phyloP scores from a whole-genome alignment of 208 protist genomes.

The Leishmania aethiopica region DNA sequence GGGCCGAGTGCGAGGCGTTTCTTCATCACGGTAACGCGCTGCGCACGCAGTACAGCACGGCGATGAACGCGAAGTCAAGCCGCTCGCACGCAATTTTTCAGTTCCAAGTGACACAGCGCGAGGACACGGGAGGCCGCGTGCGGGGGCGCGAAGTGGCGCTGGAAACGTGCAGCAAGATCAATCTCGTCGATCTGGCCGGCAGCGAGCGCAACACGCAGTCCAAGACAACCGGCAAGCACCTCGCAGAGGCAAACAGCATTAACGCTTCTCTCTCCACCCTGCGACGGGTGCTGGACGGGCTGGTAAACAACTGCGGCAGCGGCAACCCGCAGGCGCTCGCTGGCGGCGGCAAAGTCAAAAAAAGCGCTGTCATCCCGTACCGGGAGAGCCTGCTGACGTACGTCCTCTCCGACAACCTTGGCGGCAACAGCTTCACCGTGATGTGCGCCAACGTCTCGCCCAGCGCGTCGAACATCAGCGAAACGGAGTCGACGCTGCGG shows the following conservation, averaged over 20 bases:
- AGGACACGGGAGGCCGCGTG: constrained; percentile 55
- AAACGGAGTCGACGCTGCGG: constrained; percentile 87
- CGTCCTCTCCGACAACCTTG: constrained; percentile 84
- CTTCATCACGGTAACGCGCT: constrained; percentile 71
- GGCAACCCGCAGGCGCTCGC: neutral
- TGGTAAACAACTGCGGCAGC: constrained; percentile 31
- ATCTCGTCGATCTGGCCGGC: constrained; percentile 84
- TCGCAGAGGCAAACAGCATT: constrained; percentile 75
- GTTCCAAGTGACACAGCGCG: constrained; percentile 76
- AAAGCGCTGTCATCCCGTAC: constrained; percentile 57
- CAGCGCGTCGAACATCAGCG: constrained; percentile 42
- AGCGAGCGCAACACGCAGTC: constrained; percentile 53
- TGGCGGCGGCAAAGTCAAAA: constrained; percentile 21
- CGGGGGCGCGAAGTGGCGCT: constrained; percentile 67
- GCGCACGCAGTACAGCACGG: constrained; percentile 76
- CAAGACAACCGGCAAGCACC: constrained; percentile 46
- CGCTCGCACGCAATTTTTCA: constrained; percentile 97
- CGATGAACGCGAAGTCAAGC: constrained; percentile 91
- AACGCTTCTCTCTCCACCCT: constrained; percentile 77
- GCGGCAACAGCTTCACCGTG: constrained; percentile 77
- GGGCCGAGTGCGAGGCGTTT: constrained; percentile 64
- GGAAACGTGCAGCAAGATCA: constrained; percentile 62
- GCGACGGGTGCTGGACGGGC: constrained; percentile 71
- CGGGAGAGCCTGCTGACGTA: constrained; percentile 93
- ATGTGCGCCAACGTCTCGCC: constrained; percentile 91